Conservation (phyloP, 306 rosid genomes). For the Citrullus amarus region DNA sequence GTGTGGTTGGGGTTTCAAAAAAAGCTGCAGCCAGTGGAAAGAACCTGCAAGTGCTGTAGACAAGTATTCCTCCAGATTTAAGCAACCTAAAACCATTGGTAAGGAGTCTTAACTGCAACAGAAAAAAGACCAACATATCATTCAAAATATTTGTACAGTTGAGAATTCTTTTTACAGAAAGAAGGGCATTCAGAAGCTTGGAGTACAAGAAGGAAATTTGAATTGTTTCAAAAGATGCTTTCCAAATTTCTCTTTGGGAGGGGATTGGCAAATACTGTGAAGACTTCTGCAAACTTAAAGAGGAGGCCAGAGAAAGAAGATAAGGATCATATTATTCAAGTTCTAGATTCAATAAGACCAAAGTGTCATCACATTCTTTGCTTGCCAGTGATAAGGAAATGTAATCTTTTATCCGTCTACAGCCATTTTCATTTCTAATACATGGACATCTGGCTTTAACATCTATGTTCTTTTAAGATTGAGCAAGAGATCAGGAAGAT, state of each 20-base stretch:
- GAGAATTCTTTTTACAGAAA: neutral
- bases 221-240: neutral
- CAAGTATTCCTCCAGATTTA: conserved; percentile 64
- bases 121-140: conserved; percentile 6
- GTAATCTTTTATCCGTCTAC: neutral
- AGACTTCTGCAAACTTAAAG: neutral
- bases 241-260: neutral
- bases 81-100: conserved; percentile 73
- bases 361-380: neutral
- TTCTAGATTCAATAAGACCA: neutral
- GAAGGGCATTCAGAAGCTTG: neutral
- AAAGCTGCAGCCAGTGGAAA: conserved; percentile 1
- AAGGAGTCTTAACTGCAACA: conserved; percentile 65
- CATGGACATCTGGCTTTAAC: neutral
- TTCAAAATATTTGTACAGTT: neutral
- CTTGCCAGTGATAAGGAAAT: neutral
- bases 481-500: neutral
- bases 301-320: neutral
- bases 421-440: neutral
- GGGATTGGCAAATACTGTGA: neutral
- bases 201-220: neutral
- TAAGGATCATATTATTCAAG: neutral
- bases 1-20: neutral
- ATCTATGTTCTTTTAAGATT: neutral
- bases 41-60: conserved; percentile 98